These are phyloP conservation scores for Suzukiozyma palmioleophila DNA, from an alignment of 1,139 yeast genomes.

Conservation along the genomic window DNA sequence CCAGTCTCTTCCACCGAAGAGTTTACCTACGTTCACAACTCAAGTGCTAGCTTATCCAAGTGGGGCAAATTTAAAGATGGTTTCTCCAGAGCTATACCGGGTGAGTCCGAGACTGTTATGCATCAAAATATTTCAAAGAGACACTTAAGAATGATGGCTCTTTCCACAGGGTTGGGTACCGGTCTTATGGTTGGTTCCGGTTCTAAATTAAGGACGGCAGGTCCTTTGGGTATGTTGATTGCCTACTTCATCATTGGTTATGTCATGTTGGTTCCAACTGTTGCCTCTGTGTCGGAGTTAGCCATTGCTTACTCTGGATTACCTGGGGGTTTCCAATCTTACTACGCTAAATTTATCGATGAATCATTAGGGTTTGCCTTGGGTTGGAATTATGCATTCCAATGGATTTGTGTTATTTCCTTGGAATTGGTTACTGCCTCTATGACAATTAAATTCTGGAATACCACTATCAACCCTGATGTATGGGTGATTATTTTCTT, in stretches of 20 bases:
- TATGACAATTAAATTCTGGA: slow-evolving; percentile 31
- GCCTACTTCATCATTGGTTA: slow-evolving; percentile 30
- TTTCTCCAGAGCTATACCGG: slow-evolving; percentile 14
- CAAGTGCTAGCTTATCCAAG: neutral
- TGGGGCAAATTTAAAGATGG: slow-evolving; percentile 15
- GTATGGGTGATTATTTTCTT: slow-evolving; percentile 30
- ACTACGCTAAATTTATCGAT: slow-evolving; percentile 33
- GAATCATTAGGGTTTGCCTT: slow-evolving; percentile 37
- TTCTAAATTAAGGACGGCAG: slow-evolving; percentile 28
- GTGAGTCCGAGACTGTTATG: slow-evolving; percentile 3
- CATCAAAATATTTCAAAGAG: slow-evolving; percentile 15
- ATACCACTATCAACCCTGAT: slow-evolving; percentile 22
- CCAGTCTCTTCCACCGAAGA: slow-evolving; percentile 1
- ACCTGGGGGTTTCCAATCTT: slow-evolving; percentile 37
- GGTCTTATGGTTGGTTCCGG: slow-evolving; percentile 39
- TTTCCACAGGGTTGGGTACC: slow-evolving; percentile 41
- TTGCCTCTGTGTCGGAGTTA: slow-evolving; percentile 33
- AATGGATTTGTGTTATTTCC: slow-evolving; percentile 37
- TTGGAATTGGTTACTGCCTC: slow-evolving; percentile 39
- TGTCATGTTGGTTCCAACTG: slow-evolving; percentile 27
- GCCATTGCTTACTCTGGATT: slow-evolving; percentile 37
- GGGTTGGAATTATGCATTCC: slow-evolving; percentile 41
- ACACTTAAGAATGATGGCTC: slow-evolving; percentile 39
- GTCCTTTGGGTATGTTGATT: slow-evolving; percentile 33
- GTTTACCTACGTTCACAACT: neutral